Base-by-base conservation (phyloP, 2,329 filamentous ascomycete species). In the Trichoderma sp. region DNA sequence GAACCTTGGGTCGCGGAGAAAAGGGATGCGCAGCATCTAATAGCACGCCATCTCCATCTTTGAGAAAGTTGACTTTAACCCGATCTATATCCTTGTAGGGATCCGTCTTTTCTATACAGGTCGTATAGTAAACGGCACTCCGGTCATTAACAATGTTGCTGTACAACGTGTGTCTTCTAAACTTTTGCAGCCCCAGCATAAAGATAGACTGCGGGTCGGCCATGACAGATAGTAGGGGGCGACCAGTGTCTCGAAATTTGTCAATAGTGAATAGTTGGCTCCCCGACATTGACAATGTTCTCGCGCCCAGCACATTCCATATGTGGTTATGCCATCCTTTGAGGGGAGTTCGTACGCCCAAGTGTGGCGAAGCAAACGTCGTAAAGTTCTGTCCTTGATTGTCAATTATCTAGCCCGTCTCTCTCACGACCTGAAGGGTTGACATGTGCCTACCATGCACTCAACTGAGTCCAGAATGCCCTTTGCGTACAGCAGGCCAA, bases 261-360 rank as follows among this genome's bases (percentile, higher is more conserved):
- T 98, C 95, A 70, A 96, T 91, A 68, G 89, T 89, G 78, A 97
- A 98, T 11, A 98, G 84, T 78, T 98, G 95, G 61, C 90, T 86
- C 5, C 95, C 95, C 0, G 93, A 97, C 76, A 88, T 89, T 69
- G 92, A 96, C 5, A 98, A 81, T 0, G 91, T 93, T 68, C 91
- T 86, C 0, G 93, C 90, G 56, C 93, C 95, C 4, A 98, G 79
- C n/a, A 91, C 87, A 77, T 98, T 98, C 89, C 84, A 97, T 69
- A 91, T 81, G 76, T 85, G 87, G 76, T 88, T 89, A 68, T 86
- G 83, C 81, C 86, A 86, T 19, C 91, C 91, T 58, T 86, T 87
- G 55, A 89, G 80, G 1, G 92, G 92, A 1, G 89, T 88, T 61
- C 91, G 85, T 1, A 92, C 91, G n/a, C 92, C 92, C 8, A 94